Percentiles rank a stretch among this genome's conserved stretches.
Conservation (phyloP, 129 eudicot species). For the Helianthus tuberosus region DNA sequence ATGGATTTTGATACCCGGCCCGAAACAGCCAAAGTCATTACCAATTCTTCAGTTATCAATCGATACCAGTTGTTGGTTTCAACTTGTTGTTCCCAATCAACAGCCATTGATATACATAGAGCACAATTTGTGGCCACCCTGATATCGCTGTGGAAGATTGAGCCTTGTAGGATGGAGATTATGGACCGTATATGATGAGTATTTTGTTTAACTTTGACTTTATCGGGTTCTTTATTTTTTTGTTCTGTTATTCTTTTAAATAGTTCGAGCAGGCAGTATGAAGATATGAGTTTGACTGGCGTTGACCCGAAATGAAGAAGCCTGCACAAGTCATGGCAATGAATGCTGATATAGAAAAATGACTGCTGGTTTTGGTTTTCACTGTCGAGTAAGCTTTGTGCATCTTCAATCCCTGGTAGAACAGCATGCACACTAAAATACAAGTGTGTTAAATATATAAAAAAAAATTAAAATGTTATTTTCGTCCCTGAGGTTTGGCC, state of each 20-base stretch:
- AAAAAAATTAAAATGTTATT: too few relatives aligned
- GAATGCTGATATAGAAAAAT: conserved; percentile 55
- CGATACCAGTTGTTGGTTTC: conserved; percentile 60
- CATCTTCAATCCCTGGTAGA: conserved; percentile 64
- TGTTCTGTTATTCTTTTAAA: conserved; percentile 55
- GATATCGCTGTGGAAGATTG: conserved; percentile 50
- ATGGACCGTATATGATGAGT: conserved; percentile 47
- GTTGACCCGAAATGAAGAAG: conserved; percentile 85
- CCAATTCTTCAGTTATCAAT: conserved; percentile 81
- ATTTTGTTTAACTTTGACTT: conserved; percentile 38
- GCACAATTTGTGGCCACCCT: conserved; percentile 67
- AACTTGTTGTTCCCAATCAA: conserved; percentile 54
- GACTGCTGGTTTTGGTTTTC: conserved; percentile 36
- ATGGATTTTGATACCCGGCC: conserved; percentile 54
- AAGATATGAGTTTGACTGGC: conserved; percentile 64
- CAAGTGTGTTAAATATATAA: conserved; percentile 16
- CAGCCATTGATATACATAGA: conserved; percentile 60
- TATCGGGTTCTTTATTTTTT: conserved; percentile 34
- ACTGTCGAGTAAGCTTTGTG: conserved; percentile 40
- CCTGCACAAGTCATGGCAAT: conserved; percentile 78
- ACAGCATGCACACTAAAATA: conserved; percentile 52
- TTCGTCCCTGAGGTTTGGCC: too few relatives aligned
- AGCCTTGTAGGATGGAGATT: conserved; percentile 65
- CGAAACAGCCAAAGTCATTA: conserved; percentile 64
- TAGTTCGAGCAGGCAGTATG: conserved; percentile 67